Percentiles rank a stretch among this genome's conserved stretches.
Evolutionary conservation across 1,139 yeast species (phyloP).

Genomic region (Kluyveromyces sp.): DNA sequence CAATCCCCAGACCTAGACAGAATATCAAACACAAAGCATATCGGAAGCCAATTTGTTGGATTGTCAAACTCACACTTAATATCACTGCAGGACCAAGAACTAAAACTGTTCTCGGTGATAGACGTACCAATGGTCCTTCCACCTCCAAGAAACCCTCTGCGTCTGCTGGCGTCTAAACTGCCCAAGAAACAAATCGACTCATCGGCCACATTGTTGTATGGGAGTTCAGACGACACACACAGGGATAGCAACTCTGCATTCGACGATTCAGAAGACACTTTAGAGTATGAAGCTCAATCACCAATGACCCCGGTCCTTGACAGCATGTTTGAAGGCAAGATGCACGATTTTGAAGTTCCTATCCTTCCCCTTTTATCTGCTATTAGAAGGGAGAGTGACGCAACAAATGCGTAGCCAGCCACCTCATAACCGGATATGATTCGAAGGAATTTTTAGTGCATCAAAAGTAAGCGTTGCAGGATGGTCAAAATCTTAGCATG

Average conservation of each 20-base stretch:
- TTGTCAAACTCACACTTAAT: slow-evolving; percentile 1
- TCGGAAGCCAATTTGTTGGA: slow-evolving; percentile 3
- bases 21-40: neutral
- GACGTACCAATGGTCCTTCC: slow-evolving; percentile 12
- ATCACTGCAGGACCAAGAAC: slow-evolving; percentile 18
- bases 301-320: slow-evolving; percentile 4
- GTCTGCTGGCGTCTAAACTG: slow-evolving; percentile 1
- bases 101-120: slow-evolving; percentile 16
- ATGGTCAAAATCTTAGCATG: neutral
- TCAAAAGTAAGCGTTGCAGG: too few species aligned
- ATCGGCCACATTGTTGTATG: neutral
- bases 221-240: slow-evolving; percentile 2
- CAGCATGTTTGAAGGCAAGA: neutral
- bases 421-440: neutral
- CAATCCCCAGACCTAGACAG: slow-evolving; percentile 8
- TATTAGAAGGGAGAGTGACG: slow-evolving; percentile 7
- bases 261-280: slow-evolving; percentile 12
- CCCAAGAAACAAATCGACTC: neutral
- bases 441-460: too few species aligned
- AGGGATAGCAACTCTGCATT: slow-evolving; percentile 2
- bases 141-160: slow-evolving; percentile 10
- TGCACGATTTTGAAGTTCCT: neutral
- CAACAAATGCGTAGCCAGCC: neutral
- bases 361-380: slow-evolving; percentile 5
- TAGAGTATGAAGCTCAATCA: slow-evolving; percentile 9